Conservation (phyloP, 805 yeast genomes). For the Torulaspora microellipsoides region DNA sequence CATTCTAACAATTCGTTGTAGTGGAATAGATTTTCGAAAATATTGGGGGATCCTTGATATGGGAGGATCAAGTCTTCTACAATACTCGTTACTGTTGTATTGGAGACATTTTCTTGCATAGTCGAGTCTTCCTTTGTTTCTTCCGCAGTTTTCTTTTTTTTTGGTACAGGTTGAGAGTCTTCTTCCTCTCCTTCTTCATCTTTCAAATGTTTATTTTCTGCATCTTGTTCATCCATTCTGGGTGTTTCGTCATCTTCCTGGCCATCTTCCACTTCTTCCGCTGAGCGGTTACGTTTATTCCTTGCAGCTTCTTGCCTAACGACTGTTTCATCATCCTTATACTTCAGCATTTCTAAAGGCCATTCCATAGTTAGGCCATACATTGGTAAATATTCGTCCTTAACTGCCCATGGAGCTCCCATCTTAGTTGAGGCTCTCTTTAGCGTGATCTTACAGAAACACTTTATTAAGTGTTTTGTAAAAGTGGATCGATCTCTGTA, state of each 20-base stretch:
- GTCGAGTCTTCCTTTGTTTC: conserved; percentile 9
- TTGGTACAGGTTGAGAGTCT: conserved; percentile 12
- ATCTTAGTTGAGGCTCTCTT: conserved; percentile 72
- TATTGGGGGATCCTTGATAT: conserved; percentile 21
- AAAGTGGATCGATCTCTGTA: conserved; percentile 80
- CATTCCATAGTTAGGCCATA: conserved; percentile 34
- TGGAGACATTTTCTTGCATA: conserved; percentile 6
- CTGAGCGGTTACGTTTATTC: conserved; percentile 12
- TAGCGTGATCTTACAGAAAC: conserved; percentile 69
- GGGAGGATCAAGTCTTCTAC: conserved; percentile 28
- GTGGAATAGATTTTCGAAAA: conserved; percentile 16
- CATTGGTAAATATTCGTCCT: conserved; percentile 50
- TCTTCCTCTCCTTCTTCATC: conserved; percentile 12
- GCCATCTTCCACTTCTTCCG: conserved; percentile 21
- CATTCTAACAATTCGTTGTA: conserved; percentile 25
- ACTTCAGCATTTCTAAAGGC: conserved; percentile 31
- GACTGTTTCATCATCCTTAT: conserved; percentile 28
- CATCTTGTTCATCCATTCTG: conserved; percentile 22
- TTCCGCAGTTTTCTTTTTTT: conserved; percentile 11
- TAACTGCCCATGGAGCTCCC: conserved; percentile 97
- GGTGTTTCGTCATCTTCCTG: conserved; percentile 27
- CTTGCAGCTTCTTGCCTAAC: conserved; percentile 5
- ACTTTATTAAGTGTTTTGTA: conserved; percentile 84
- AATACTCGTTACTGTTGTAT: conserved; percentile 20
- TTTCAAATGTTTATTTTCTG: conserved; percentile 11